Base-by-base conservation (phyloP, 768 basidiomycete genomes). In the Mycena epipterygia region DNA sequence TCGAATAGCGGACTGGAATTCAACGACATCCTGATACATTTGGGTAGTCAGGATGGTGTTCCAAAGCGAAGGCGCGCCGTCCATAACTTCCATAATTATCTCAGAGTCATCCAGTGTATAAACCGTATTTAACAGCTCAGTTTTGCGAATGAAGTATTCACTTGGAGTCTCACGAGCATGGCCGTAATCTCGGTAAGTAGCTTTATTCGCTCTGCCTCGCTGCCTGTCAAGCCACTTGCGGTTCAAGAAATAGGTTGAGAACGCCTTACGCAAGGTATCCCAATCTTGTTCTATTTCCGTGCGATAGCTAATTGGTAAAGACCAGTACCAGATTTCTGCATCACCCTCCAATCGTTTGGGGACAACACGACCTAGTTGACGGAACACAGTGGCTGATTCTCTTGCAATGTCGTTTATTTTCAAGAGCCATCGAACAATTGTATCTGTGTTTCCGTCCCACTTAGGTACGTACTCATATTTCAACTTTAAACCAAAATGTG, bases 21-120 rank as follows among this genome's bases (percentile, higher is more conserved):
- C n/a, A n/a, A n/a, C n/a, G n/a, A n/a, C n/a, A n/a, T n/a, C n/a
- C n/a, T n/a, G n/a, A n/a, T n/a, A n/a, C n/a, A n/a, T n/a, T n/a
- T n/a, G n/a, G n/a, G n/a, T n/a, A n/a, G 74, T 79, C 0, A 79
- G 52, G 14, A 79, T 69, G 0, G 76, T 75, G 12, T 66, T 73
- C 82, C 81, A 83, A 11, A 57, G 57, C 0, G 75, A 16, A 0
- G 82, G 82, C 23, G 78, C 81, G 3, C 78, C 78, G 13, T 76
- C 75, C 81, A 83, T 82, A 19, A 84, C 74, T 56, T 82, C 79
- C 19, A 74, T 68, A 17, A 84, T 84, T 3, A 81, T n/a, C 55
- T 83, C 81, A 1, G 76, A 70, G 48, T 83, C 79, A 3, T 39
- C 44, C 33, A 66, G 44, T 0, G 55, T 49, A 23, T 66, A 66